Base-by-base conservation (phyloP, 2,329 filamentous ascomycete genomes). In the Verruconis gallopava region DNA sequence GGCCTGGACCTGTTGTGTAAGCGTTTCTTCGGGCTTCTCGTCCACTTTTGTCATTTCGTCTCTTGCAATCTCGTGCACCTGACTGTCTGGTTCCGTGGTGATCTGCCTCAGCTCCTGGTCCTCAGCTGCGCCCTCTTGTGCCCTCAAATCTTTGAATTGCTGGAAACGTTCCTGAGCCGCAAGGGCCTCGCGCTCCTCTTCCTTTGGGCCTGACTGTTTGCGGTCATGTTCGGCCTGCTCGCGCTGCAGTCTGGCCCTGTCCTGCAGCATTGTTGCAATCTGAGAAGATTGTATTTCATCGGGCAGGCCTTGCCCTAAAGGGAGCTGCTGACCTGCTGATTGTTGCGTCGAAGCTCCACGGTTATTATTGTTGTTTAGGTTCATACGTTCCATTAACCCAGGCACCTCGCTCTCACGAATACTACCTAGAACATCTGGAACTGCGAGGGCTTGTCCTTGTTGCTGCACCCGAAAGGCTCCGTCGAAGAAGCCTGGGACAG, bases 1-100 rank as follows among this genome's bases (percentile, higher is more conserved):
- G 61, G 86, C 82, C 60, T 88, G 82, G 0, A 91, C 83, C 59
- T 89, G 84, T 57, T 93, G 79, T 3, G 83, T 86, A 42, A 93
- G 65, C 37, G 84, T 76, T 69, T 51, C 46, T 11, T 55, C 55
- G 21, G 48, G 47, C 4, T 51, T 11, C 4, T 50, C 4, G 47
- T 32, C 14, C 6, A 22, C 40, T 15, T 56, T 37, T 15, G 47
- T 34, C 5, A 52, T 43, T 20, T 53, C 45, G 14, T 53, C 49
- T 13, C 50, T 48, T 6, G 47, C 46, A 25, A 61, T 53, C 20
- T 50, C 47, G 15, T 44, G 46, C 17, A 47, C 44, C 20, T 38
- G 50, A 34, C 28, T 51, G 37, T 35, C 38, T 40, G 20, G 46
- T 30, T 12, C 53, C 55, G 38, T 60, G 59, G 40, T 55, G 56